Percentiles rank a stretch among this genome's conserved stretches.
phyloP scores from a whole-genome alignment of 495 filamentous ascomycete species.

The Penicillium salamii region DNA sequence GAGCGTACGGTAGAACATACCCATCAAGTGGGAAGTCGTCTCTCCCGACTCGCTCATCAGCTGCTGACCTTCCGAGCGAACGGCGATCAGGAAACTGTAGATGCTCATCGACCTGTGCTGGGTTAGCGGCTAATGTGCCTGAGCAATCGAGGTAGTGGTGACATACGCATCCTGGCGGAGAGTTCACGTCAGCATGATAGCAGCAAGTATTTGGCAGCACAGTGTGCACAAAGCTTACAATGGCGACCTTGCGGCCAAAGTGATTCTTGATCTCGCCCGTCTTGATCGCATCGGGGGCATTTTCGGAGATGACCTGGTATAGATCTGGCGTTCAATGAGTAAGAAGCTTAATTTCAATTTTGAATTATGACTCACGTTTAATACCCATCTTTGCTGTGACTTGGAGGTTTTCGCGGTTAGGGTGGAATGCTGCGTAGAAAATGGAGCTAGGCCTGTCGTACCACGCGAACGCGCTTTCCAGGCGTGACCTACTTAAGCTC shows the following conservation, averaged over 20 bases:
- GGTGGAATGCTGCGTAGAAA: neutral
- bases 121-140: conserved; percentile 18
- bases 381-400: conserved; percentile 72
- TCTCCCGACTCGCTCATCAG: conserved; percentile 91
- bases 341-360: too few species aligned
- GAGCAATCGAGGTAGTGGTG: conserved; percentile 1
- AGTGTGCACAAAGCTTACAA: conserved; percentile 55
- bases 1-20: conserved; percentile 98
- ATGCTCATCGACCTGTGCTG: conserved; percentile 87
- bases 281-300: conserved; percentile 91
- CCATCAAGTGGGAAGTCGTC: conserved; percentile 97
- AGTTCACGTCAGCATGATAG: neutral
- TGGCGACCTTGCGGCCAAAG: conserved; percentile 95
- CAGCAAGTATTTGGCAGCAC: neutral
- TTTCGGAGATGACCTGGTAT: conserved; percentile 82
- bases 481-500: conserved; percentile 33
- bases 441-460: conserved; percentile 5
- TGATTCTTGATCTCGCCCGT: conserved; percentile 97
- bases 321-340: conserved; percentile 51
- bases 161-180: conserved; percentile 79
- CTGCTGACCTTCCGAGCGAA: conserved; percentile 93
- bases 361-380: conserved; percentile 55
- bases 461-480: conserved; percentile 15
- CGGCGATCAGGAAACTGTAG: conserved; percentile 96
- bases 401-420: neutral